Evolutionary conservation across 1,284 basidiomycete species (phyloP).

Genomic region (Lentinus polychrous): DNA sequence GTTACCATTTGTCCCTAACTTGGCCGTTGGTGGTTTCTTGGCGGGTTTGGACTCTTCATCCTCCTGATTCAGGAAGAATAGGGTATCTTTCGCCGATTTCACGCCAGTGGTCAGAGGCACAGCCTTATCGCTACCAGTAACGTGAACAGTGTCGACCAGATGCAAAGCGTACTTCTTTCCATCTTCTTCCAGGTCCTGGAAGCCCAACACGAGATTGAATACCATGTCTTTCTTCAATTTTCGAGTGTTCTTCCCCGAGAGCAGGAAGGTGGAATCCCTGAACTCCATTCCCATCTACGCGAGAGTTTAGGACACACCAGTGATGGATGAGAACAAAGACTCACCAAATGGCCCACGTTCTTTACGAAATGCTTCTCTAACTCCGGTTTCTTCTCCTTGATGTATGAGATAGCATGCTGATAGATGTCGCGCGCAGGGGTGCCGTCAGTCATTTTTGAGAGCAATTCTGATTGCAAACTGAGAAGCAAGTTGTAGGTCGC

Average conservation of each 20-base stretch:
- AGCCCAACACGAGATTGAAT: conserved; percentile 80
- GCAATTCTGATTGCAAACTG: conserved; percentile 72
- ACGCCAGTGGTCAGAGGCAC: conserved; percentile 79
- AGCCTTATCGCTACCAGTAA: conserved; percentile 61
- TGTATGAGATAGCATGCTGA: conserved; percentile 64
- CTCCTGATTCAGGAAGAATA: conserved; percentile 77
- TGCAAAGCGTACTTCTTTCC: conserved; percentile 87
- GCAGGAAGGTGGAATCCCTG: conserved; percentile 80
- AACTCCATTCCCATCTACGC: conserved; percentile 89
- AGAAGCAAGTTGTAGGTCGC: conserved; percentile 76
- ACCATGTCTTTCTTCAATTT: conserved; percentile 78
- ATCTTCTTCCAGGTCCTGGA: conserved; percentile 76
- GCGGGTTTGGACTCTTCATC: conserved; percentile 42
- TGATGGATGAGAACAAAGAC: conserved; percentile 16
- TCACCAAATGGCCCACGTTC: conserved; percentile 85
- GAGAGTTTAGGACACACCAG: not conserved
- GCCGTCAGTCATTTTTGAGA: conserved; percentile 80
- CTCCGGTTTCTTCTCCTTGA: conserved; percentile 75
- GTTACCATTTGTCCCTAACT: conserved; percentile 43
- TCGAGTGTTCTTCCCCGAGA: conserved; percentile 77
- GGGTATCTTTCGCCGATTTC: conserved; percentile 78
- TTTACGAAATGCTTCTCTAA: conserved; percentile 85
- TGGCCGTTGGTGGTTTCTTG: conserved; percentile 50
- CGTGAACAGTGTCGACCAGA: conserved; percentile 83
- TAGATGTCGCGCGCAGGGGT: conserved; percentile 76